These are phyloP conservation scores for Lavandula angustifolia DNA, from an alignment of 257 asterid species.

Conservation along the genomic window DNA sequence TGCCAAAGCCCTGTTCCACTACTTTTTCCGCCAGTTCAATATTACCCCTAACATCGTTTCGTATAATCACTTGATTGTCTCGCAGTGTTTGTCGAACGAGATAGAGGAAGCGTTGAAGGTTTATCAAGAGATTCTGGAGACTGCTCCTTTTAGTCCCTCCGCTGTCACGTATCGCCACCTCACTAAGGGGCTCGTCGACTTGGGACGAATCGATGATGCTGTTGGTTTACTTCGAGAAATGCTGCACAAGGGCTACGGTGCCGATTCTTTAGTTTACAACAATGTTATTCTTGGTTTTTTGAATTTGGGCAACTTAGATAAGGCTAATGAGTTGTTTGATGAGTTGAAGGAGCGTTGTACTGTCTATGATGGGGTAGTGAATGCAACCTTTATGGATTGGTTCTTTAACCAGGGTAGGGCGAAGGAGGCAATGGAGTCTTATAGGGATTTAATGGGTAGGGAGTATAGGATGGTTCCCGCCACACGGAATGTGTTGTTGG, in stretches of 20 bases:
- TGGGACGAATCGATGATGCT: conserved; percentile 60
- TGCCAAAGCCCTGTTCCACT: conserved; percentile 71
- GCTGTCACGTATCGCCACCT: conserved; percentile 74
- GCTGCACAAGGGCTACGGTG: conserved; percentile 85
- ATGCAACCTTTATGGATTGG: conserved; percentile 91
- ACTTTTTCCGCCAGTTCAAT: conserved; percentile 69
- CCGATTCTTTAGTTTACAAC: conserved; percentile 84
- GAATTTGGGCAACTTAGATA: conserved; percentile 62
- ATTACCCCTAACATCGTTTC: conserved; percentile 75
- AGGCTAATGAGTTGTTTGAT: conserved; percentile 73
- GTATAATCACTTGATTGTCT: conserved; percentile 59
- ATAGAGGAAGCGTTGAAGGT: conserved; percentile 65
- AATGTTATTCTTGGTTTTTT: conserved; percentile 80
- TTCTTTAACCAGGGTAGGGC: conserved; percentile 71
- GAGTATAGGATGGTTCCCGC: conserved; percentile 76
- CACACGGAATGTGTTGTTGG: conserved; percentile 69
- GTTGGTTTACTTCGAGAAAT: conserved; percentile 68
- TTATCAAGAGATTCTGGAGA: conserved; percentile 53
- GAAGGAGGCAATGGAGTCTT: conserved; percentile 86
- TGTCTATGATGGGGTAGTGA: conserved; percentile 81
- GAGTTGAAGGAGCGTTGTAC: conserved; percentile 86
- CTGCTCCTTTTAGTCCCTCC: conserved; percentile 77
- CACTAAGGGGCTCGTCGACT: conserved; percentile 72
- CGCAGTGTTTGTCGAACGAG: conserved; percentile 75
- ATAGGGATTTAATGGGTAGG: conserved; percentile 61